These are phyloP conservation scores for Pichia sp. DNA, from an alignment of 1,139 yeast species.

Conservation along the genomic window DNA sequence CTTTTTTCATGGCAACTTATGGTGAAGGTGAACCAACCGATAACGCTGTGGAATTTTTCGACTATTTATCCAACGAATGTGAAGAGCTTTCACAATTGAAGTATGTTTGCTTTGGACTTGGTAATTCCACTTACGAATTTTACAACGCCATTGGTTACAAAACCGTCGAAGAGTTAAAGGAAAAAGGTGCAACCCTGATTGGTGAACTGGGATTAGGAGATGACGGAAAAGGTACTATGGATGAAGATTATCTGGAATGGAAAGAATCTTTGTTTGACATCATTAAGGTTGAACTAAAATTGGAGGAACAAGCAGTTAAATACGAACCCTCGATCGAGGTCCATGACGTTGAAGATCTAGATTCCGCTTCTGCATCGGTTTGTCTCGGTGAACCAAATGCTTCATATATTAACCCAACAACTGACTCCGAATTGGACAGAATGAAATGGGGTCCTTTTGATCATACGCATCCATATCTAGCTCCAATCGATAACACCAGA, in stretches of 20 bases:
- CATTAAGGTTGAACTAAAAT: conserved; percentile 54
- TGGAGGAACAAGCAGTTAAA: conserved; percentile 67
- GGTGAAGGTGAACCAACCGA: conserved; percentile 99
- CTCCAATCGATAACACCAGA: conserved; percentile 50
- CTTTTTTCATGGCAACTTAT: conserved; percentile 83
- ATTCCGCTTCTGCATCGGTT: conserved; percentile 33
- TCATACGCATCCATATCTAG: conserved; percentile 75
- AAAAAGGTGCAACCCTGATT: conserved; percentile 62
- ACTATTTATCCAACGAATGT: conserved; percentile 50
- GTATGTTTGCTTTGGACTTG: conserved; percentile 79
- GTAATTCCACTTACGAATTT: conserved; percentile 89
- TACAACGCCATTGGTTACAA: conserved; percentile 77
- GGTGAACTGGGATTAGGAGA: conserved; percentile 86
- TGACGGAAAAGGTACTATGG: conserved; percentile 91
- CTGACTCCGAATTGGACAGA: conserved; percentile 28
- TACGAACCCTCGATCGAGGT: conserved; percentile 66
- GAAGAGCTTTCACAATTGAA: conserved; percentile 55
- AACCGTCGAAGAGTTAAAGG: conserved; percentile 38
- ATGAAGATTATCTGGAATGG: conserved; percentile 93
- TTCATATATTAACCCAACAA: conserved; percentile 41
- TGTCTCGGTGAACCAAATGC: conserved; percentile 82
- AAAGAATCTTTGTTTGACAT: conserved; percentile 67
- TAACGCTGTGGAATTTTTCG: conserved; percentile 69
- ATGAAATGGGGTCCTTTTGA: conserved; percentile 72
- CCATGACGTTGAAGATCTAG: conserved; percentile 24